These are phyloP conservation scores for Alternaria sp. DNA, from an alignment of 2,329 filamentous ascomycete genomes.

Conservation along the genomic window DNA sequence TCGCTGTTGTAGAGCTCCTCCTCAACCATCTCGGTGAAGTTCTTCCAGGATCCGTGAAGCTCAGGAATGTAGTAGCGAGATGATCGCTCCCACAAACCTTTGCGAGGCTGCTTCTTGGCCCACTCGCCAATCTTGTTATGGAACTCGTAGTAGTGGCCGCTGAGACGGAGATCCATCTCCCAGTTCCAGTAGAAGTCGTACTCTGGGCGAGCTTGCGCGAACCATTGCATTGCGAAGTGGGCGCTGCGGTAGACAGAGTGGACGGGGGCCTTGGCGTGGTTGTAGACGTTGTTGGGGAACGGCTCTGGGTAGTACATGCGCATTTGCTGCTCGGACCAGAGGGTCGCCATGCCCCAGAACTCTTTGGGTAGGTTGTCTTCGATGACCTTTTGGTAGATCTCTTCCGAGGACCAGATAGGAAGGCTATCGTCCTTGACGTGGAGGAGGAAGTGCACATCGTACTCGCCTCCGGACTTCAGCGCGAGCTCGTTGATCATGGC, in stretches of 20 bases:
- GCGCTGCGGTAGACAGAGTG: conserved; percentile 84
- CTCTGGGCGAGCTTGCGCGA: conserved; percentile 57
- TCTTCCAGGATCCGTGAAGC: conserved; percentile 70
- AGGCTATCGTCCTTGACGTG: conserved; percentile 80
- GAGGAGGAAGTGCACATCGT: conserved; percentile 83
- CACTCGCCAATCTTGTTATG: conserved; percentile 70
- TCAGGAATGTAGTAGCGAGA: conserved; percentile 76
- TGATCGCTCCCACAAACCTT: conserved; percentile 75
- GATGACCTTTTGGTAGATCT: conserved; percentile 71
- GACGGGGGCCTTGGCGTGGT: conserved; percentile 69
- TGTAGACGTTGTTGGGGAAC: conserved; percentile 74
- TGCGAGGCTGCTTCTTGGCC: conserved; percentile 71
- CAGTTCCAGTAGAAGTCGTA: conserved; percentile 76
- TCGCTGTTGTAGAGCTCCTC: conserved; percentile 58
- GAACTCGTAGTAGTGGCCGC: conserved; percentile 83
- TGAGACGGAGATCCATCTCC: conserved; percentile 86
- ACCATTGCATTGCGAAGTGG: conserved; percentile 60
- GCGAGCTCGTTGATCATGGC: conserved; percentile 84
- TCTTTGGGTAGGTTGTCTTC: conserved; percentile 77
- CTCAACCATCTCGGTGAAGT: conserved; percentile 71
- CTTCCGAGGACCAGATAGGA: conserved; percentile 79
- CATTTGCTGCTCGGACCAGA: conserved; percentile 97
- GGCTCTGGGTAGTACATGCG: conserved; percentile 86
- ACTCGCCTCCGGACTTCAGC: conserved; percentile 82
- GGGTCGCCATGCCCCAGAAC: conserved; percentile 84